Evolutionary conservation across 495 filamentous ascomycete species (phyloP).

Genomic region (Poronia punctata): DNA sequence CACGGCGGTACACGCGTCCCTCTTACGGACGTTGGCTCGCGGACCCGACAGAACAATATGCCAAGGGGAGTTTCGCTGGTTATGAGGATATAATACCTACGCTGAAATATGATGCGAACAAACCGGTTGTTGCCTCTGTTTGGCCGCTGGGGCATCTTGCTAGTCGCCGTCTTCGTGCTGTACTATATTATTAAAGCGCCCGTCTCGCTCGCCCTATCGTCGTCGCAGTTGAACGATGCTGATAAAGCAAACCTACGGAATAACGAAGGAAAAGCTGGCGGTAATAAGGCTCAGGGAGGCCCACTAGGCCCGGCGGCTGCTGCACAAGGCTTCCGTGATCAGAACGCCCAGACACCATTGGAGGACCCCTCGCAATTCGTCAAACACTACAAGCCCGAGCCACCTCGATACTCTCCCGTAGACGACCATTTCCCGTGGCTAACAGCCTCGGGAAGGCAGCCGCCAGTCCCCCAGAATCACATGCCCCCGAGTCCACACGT

Average conservation of each 20-base stretch:
- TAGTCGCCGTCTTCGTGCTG: constrained; percentile 20
- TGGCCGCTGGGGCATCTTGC: constrained; percentile 19
- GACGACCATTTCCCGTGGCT: constrained; percentile 24
- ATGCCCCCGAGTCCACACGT: constrained; percentile 31
- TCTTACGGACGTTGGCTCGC: constrained; percentile 12
- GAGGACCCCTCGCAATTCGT: constrained; percentile 9
- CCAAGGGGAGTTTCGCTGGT: constrained; percentile 9
- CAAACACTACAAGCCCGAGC: constrained; percentile 23
- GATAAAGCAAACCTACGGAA: constrained; percentile 1
- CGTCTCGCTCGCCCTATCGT: constrained; percentile 11
- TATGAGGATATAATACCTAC: constrained; percentile 19
- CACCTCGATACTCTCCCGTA: constrained; percentile 14
- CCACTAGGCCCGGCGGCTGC: constrained; percentile 7
- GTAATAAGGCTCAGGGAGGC: background rate
- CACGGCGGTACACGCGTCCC: constrained; percentile 14
- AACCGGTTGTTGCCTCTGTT: constrained; percentile 22
- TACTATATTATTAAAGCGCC: constrained; percentile 24
- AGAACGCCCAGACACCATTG: constrained; percentile 16
- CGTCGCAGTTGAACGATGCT: constrained; percentile 1
- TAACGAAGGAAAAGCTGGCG: constrained; percentile 3
- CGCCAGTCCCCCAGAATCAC: constrained; percentile 29
- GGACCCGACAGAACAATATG: constrained; percentile 23
- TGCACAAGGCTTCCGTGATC: constrained; percentile 11
- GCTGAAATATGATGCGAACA: constrained; percentile 20
- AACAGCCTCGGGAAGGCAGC: constrained; percentile 12